Evolutionary conservation across 1,284 basidiomycete genomes (phyloP).

Genomic region (Sparassis latifolia): DNA sequence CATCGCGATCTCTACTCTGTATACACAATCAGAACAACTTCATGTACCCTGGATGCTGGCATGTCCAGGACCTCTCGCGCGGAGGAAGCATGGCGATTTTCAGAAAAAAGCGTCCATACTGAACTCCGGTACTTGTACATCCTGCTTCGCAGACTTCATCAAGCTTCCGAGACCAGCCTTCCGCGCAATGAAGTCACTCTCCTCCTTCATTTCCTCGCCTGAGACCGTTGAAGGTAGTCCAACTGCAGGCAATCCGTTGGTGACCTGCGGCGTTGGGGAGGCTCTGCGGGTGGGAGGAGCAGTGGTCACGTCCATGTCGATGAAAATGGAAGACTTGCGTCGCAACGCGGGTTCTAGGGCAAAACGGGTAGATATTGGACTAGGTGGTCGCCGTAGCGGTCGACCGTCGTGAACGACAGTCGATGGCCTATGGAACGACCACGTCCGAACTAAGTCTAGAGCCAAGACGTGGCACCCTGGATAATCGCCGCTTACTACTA

Average conservation of each 20-base stretch:
- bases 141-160: conserved; percentile 84
- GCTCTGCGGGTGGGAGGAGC: conserved; percentile 51
- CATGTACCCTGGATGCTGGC: conserved; percentile 4
- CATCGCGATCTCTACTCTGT: conserved; percentile 12
- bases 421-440: conserved; percentile 83
- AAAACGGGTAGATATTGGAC: conserved; percentile 40
- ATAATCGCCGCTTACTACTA: background rate
- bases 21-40: conserved; percentile 1
- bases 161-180: conserved; percentile 76
- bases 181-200: conserved; percentile 51
- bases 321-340: conserved; percentile 67
- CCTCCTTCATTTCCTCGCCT: conserved; percentile 33
- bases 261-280: conserved; percentile 35
- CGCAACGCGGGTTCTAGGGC: conserved; percentile 47
- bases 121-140: conserved; percentile 81
- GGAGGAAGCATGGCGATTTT: background rate
- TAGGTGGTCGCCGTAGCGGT: conserved; percentile 27
- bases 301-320: conserved; percentile 80
- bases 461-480: conserved; percentile 90
- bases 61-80: background rate
- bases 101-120: conserved; percentile 72
- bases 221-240: background rate
- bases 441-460: conserved; percentile 79
- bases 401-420: conserved; percentile 26
- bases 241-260: conserved; percentile 5